phyloP scores from a whole-genome alignment of 352 stramenopile species.

The Phytophthora ramorum region DNA sequence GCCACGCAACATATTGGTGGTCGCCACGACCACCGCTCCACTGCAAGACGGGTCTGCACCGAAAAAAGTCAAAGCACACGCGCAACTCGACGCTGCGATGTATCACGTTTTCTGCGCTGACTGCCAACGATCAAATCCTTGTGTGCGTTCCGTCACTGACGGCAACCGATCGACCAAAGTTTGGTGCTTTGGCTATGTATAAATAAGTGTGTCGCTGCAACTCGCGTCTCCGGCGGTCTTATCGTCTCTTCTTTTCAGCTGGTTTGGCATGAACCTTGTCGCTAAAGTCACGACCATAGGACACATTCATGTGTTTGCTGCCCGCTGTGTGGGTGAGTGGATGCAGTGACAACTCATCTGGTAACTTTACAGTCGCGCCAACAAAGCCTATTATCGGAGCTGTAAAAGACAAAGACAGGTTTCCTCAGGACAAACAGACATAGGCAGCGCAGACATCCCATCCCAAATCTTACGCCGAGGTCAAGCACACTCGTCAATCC shows the following conservation, averaged over 20 bases:
- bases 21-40: no score
- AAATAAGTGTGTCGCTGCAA: conserved; percentile 13
- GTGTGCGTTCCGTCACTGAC: conserved; percentile 16
- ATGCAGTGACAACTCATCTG: neutral
- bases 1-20: no score
- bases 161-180: neutral
- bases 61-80: conserved; percentile 6
- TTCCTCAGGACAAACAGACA: neutral
- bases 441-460: conserved; percentile 5
- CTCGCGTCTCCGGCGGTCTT: conserved; percentile 8
- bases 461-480: neutral
- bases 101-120: neutral
- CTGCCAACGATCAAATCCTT: conserved; percentile 19
- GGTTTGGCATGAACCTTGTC: neutral
- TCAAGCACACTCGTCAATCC: conserved; percentile 23
- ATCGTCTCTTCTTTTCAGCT: neutral
- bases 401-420: neutral
- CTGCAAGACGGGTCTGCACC: conserved; percentile 12
- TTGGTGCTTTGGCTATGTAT: conserved; percentile 9
- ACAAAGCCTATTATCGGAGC: neutral
- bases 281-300: neutral
- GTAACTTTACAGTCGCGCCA: neutral
- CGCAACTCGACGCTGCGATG: conserved; percentile 3
- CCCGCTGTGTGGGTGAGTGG: neutral
- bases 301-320: neutral